Conservation (phyloP, 768 basidiomycete genomes). For the Mycena crocata region DNA sequence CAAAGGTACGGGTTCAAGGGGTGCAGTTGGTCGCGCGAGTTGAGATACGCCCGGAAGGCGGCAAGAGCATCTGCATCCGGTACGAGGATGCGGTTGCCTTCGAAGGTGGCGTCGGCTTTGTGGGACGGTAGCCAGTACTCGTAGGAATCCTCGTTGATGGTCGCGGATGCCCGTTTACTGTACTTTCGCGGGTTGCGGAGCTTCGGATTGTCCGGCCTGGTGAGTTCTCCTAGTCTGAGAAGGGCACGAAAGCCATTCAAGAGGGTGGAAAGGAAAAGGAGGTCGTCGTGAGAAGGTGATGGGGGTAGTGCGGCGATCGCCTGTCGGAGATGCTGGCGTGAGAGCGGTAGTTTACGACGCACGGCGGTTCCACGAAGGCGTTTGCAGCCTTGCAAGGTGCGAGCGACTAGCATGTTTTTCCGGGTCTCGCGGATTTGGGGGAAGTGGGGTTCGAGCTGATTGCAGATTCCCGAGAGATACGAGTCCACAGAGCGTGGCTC, state of each 20-base stretch:
- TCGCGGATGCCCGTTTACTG: conserved; percentile 24
- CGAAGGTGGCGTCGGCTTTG: neutral
- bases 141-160: neutral
- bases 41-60: conserved; percentile 27
- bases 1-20: conserved; percentile 38
- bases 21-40: conserved; percentile 28
- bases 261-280: conserved; percentile 30
- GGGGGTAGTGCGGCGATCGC: neutral
- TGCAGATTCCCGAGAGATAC: neutral
- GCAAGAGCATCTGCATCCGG: neutral
- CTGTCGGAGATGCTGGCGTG: neutral
- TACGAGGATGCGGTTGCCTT: conserved; percentile 12
- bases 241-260: conserved; percentile 34
- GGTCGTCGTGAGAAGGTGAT: neutral
- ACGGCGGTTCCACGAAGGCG: neutral
- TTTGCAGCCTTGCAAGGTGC: too few relatives aligned
- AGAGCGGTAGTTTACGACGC: neutral
- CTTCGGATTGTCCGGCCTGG: conserved; percentile 29
- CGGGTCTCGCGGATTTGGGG: neutral
- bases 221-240: conserved; percentile 35
- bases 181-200: conserved; percentile 29
- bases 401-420: neutral
- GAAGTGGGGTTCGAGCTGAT: neutral
- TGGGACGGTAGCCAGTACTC: conserved; percentile 18
- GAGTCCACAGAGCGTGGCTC: neutral